Conservation (phyloP, 257 asterid species). For the Salvia miltiorrhiza region DNA sequence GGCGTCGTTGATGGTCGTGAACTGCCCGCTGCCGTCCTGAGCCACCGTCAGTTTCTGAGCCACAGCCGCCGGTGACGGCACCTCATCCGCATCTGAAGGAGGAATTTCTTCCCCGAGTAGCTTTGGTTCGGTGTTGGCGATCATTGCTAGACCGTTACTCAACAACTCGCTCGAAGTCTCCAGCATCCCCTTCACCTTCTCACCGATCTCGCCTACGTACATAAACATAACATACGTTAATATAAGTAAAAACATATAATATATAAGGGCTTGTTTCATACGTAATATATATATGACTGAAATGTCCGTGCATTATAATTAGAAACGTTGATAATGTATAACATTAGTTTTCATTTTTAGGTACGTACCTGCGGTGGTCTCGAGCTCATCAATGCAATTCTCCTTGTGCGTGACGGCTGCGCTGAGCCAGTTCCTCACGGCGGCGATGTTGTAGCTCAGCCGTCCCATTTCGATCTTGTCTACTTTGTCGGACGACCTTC, state of each 20-base stretch:
- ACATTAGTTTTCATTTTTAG: no score
- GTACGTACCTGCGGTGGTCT: slow-evolving; percentile 50
- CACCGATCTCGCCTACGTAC: slow-evolving; percentile 39
- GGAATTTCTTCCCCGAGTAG: slow-evolving; percentile 14
- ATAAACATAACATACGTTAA: no score
- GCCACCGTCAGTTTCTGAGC: slow-evolving; percentile 51
- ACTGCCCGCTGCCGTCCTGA: slow-evolving; percentile 54
- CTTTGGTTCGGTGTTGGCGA: slow-evolving; percentile 26
- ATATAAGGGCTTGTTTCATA: no score
- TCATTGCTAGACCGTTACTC: slow-evolving; percentile 55
- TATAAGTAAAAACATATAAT: no score
- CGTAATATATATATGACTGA: no score
- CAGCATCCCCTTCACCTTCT: slow-evolving; percentile 51
- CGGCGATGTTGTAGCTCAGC: slow-evolving; percentile 39
- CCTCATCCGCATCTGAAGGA: slow-evolving; percentile 18
- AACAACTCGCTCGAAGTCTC: slow-evolving; percentile 35
- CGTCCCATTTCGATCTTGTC: slow-evolving; percentile 24
- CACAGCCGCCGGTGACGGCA: background rate
- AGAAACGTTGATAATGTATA: no score
- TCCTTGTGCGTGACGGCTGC: slow-evolving; percentile 49
- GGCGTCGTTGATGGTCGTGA: slow-evolving; percentile 42
- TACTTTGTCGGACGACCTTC: slow-evolving; percentile 34
- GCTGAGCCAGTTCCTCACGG: slow-evolving; percentile 65
- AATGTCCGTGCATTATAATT: no score
- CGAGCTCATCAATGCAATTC: slow-evolving; percentile 60